Evolutionary conservation across 2,329 filamentous ascomycete species (phyloP).

Genomic region (Botrytis fragariae): DNA sequence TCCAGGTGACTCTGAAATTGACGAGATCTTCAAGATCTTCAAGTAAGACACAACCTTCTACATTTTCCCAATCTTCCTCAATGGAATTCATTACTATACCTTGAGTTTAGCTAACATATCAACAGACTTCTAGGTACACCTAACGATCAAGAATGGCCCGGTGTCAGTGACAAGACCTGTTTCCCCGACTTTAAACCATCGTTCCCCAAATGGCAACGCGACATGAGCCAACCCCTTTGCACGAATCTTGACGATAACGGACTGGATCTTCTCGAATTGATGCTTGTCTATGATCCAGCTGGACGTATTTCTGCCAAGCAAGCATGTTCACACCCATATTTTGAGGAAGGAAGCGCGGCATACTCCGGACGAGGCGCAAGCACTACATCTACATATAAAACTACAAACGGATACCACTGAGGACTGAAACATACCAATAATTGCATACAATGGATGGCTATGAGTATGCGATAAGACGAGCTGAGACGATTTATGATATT

Average conservation of each 20-base stretch:
- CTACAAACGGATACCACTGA: slow-evolving; percentile 36
- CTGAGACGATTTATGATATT: slow-evolving; percentile 21
- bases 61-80: not conserved
- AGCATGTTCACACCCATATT: slow-evolving; percentile 81
- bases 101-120: slow-evolving; percentile 38
- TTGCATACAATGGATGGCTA: slow-evolving; percentile 18
- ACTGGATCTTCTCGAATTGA: slow-evolving; percentile 63
- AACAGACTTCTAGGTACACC: slow-evolving; percentile 72
- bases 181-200: slow-evolving; percentile 92
- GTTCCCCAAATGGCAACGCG: slow-evolving; percentile 86
- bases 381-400: slow-evolving; percentile 36
- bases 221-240: slow-evolving; percentile 64
- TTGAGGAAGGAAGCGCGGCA: slow-evolving; percentile 46
- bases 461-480: not conserved
- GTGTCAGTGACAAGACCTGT: slow-evolving; percentile 66
- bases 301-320: slow-evolving; percentile 87
- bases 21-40: slow-evolving; percentile 95
- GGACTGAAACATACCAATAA: slow-evolving; percentile 20
- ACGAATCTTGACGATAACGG: slow-evolving; percentile 70
- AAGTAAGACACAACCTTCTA: slow-evolving; percentile 52
- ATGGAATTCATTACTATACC: not conserved
- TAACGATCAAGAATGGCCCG: slow-evolving; percentile 78
- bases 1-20: slow-evolving; percentile 88
- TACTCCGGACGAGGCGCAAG: slow-evolving; percentile 38
- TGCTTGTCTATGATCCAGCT: slow-evolving; percentile 86